Base-by-base conservation (phyloP, 23 red algal genomes). In the Agarophyton chilense region DNA sequence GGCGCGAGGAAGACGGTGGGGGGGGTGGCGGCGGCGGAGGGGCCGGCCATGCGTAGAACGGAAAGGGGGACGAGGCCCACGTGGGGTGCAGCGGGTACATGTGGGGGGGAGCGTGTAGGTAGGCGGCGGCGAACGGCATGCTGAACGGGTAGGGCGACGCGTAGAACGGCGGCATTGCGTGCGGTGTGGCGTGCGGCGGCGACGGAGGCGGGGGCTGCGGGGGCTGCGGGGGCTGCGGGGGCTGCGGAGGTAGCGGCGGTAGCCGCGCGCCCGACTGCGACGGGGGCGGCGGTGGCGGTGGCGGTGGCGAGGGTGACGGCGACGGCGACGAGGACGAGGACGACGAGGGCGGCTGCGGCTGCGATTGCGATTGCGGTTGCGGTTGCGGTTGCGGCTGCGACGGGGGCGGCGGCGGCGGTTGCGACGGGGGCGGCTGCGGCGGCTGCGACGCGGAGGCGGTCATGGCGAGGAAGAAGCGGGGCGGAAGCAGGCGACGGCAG, bases 71-170 rank as follows among this genome's bases (percentile, higher is more conserved):
- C 21, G 68, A 74, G 41, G 68, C 68, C 68, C 68, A 74, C 40
- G 68, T 74, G 1, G 68, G 68, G 41, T 74, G 68, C 38, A 74
- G 68, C 21, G 68, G 68, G 43, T 74, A 74, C 68, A 74, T 74
- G 43, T 74, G 68, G 10, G 68, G 68, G 29, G 68, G 68, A 2
- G 68, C 68, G 43, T 74, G 68, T 0, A 74, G 68, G 41, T 74
- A 74, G 3, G 68, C 68, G 41, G 68, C 68, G 38, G 68, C 68
- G 18, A 74, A 74, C 68, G 68, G 68, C 68, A 74, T 29, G 68
- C 40, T 46, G 68, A 49, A 74, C 40, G 68, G 68, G 68, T 74
- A 74, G 4, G 68, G 68, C 68, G 68, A 39, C 21, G 68, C 68
- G 68, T 74, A 74, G 68, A 74, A 74, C 10, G 68, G 68, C 40